These are phyloP conservation scores for Astrothelium macrocarpum DNA, from an alignment of 495 filamentous ascomycete genomes.

Conservation along the genomic window DNA sequence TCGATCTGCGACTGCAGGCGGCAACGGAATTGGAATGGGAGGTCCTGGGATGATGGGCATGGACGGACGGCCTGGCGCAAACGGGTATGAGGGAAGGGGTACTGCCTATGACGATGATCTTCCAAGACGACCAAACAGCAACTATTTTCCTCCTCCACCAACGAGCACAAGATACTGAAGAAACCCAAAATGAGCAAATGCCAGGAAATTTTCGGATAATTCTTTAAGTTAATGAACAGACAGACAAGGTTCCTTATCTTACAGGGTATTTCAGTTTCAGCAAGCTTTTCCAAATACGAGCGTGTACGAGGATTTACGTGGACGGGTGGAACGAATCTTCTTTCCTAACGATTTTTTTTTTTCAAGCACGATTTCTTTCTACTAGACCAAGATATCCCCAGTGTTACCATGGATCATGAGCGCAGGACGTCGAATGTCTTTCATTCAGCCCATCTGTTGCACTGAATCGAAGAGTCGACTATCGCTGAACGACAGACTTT, in stretches of 20 bases:
- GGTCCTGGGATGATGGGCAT: background rate
- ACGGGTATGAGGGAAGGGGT: background rate
- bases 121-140: conserved; percentile 1
- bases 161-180: background rate
- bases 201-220: background rate
- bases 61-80: conserved; percentile 1
- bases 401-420: background rate
- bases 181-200: background rate
- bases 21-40: background rate
- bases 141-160: background rate
- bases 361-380: background rate
- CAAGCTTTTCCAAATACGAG: too few species aligned
- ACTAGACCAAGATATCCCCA: conserved; percentile 3
- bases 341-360: background rate
- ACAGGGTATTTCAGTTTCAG: too few species aligned
- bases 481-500: background rate
- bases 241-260: too few species aligned
- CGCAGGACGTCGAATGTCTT: background rate
- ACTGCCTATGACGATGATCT: background rate
- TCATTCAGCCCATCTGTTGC: background rate
- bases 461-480: background rate
- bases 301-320: too few species aligned
- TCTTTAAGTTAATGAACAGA: background rate
- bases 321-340: background rate
- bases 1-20: background rate